Base-by-base conservation (phyloP, 2,329 filamentous ascomycete species). In the Laburnicola sp. region DNA sequence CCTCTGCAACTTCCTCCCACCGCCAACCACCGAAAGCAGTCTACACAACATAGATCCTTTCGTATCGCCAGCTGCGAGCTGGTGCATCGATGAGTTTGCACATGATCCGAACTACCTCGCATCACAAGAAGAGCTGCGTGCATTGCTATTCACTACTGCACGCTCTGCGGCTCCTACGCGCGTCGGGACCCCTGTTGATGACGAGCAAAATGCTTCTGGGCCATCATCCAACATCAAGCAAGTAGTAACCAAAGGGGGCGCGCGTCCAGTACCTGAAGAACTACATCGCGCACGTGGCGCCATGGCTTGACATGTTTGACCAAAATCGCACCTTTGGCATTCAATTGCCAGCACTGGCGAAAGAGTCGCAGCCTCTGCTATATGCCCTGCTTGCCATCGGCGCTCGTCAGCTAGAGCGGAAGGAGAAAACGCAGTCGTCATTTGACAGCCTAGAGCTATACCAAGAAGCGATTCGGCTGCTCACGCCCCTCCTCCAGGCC, bases 231-330 rank as follows among this genome's bases (percentile, higher is more conserved):
- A 59, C 22, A 51, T 64, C 45, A 66, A 63, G 43, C 53, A 58
- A 31, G 53, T 64, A 6, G 34, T 68, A 3, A 56, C 57, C 11
- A 53, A 60, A 32, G 63, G 60, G 31, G 57, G 53, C n/a, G 34
- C 57, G 58, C 2, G 53, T 66, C 7, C 61, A 66, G 31, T 68
- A 66, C 40, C 34, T 69, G 36, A 68, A 66, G 43, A 66, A 67
- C 23, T 69, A 69, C 42, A 59, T 68, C 31, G 60, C 62, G 3
- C 53, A 61, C 22, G 64, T 68, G 2, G 66, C 66, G 6, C 63
- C 25, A 36, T 44, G 73, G 78, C 74, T 82, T 1, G 80, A 82
- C 50, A 82, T 80, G 68, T 81, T 82, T 45, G 80, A 82, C 56
- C 71, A 73, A 27, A 68, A 78, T 41, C 69, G 74, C 1, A 74